These are phyloP conservation scores for Arctium minus DNA, from an alignment of 129 eudicot genomes.

Conservation along the genomic window DNA sequence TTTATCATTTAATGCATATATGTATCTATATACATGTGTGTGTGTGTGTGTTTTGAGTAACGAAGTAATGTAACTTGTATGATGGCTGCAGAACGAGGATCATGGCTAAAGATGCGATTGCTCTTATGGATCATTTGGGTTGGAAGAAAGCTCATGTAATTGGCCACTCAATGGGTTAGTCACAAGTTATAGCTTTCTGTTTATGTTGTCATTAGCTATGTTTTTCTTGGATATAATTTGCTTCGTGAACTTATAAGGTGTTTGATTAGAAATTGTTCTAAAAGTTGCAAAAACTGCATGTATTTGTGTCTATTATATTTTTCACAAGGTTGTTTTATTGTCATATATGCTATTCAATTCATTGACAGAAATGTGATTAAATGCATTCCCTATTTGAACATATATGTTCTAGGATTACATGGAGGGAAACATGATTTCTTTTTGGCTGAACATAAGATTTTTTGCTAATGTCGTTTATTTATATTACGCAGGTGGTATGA, in stretches of 20 bases:
- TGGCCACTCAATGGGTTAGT: slow-evolving; percentile 99
- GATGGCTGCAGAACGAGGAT: slow-evolving; percentile 64
- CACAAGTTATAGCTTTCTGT: background rate
- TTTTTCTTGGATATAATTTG: background rate
- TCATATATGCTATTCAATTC: background rate
- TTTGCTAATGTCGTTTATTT: slow-evolving; percentile 3
- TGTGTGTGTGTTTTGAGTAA: background rate
- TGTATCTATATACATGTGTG: background rate
- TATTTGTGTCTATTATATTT: background rate
- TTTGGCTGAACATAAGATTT: background rate
- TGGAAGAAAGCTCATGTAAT: slow-evolving; percentile 96
- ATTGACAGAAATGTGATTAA: background rate
- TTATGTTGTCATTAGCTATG: background rate
- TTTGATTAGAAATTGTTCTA: background rate
- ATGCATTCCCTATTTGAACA: background rate
- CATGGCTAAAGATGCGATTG: slow-evolving; percentile 97
- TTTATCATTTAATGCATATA: background rate
- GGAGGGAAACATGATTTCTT: background rate
- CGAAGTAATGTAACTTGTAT: slow-evolving; percentile 9
- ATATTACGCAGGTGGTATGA: slow-evolving; percentile 77
- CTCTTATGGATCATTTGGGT: slow-evolving; percentile 89
- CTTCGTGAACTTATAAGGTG: background rate
- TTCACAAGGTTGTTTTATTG: background rate
- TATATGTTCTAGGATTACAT: background rate
- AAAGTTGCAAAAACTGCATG: background rate